Base-by-base conservation (phyloP, 1,284 basidiomycete genomes). In the Ganoderma sp. region DNA sequence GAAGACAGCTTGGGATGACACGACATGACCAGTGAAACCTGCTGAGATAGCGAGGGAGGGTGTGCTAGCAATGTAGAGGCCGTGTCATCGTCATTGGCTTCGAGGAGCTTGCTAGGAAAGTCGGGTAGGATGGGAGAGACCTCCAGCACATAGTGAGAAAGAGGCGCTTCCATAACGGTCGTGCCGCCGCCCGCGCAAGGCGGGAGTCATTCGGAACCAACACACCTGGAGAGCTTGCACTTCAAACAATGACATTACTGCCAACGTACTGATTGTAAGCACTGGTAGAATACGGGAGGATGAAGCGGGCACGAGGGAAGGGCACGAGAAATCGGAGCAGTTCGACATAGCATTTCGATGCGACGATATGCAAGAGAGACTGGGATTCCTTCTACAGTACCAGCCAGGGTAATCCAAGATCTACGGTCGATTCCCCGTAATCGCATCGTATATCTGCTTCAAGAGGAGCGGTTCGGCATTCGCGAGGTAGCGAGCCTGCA, bases 381-480 rank as follows among this genome's bases (percentile, higher is more conserved):
- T 5, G 25, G n/a, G 15, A 28, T 10, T 25, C 52, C 14, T 56
- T 56, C 8, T 19, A 8, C 19, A 39, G 32, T 2, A 3, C 37
- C 1, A 39, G 42, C 42, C 14, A 43, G 14, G 15, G 17, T 43
- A 22, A 22, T 39, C 57, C 57, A 48, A 48, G 0, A 37, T 37
- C 61, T 62, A 68, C 5, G 71, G 69, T 6, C 66, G 66, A 28
- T 61, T 63, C 3, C 69, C 68, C 41, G 54, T 68, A 10, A 79
- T 65, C 72, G 88, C 89, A 50, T 83, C 82, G 74, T 88, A 85
- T 56, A 95, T 85, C 75, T 92, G 90, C 69, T 85, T 83, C 45
- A 93, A 79, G n/a, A 94, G 86, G 1, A 84, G 82, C 6, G 88
- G 85, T 74, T 95, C 93, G 17, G 90, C 85, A 69, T 88, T 87